Evolutionary conservation across 2,329 filamentous ascomycete genomes (phyloP), one percentile per base, ranked within the genome.

Genomic region (Dactylellina haptotyla): DNA sequence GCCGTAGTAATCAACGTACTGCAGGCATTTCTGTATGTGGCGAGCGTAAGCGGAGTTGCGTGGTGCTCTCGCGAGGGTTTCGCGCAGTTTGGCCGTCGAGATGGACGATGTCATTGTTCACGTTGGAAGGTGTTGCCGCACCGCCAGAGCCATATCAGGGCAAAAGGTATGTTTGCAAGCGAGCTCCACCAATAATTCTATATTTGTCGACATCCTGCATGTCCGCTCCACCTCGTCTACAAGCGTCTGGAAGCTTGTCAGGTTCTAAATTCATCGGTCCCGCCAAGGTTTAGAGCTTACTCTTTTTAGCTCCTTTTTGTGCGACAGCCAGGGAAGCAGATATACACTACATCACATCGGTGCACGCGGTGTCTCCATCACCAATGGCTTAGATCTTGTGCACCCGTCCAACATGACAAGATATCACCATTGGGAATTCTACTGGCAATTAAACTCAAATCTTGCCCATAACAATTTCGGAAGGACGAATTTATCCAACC

Each of bases 1-100:
- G 20, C 76, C 75, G 58, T 79, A 79, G 67, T 74, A 76, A 37
- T 76, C 69, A 46, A 76, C 46, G n/a, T 79, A 77, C 18, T 76
- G 76, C 18, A 75, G 62, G 30, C 76, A 70, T 63, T 75, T 70
- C 48, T 77, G 75, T 9, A 78, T 75, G 43, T 79, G 77, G 20
- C 77, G 76, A 30, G 75, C 62, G 54, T 79, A 78, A 10, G 77
- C 77, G 14, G 77, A 78, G 12, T 75, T 75, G 16, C 77, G 46
- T 51, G 65, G 50, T 48, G 75, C 56, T 65, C 75, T 58, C 39
- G 67, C 39, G 64, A 75, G 46, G 63, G 75, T 75, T 53, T 77
- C 63, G 57, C 59, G 63, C 23, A 46, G 56, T 30, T 67, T 53
- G 23, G 63, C 51, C 41, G 54, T 51, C 20, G 48, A 32, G 37